A percentile compares a stretch with the other conserved stretches of the same genome.
Evolutionary conservation across 2,329 filamentous ascomycete species (phyloP).

Genomic region (Thermothelomyces thermophilus): DNA sequence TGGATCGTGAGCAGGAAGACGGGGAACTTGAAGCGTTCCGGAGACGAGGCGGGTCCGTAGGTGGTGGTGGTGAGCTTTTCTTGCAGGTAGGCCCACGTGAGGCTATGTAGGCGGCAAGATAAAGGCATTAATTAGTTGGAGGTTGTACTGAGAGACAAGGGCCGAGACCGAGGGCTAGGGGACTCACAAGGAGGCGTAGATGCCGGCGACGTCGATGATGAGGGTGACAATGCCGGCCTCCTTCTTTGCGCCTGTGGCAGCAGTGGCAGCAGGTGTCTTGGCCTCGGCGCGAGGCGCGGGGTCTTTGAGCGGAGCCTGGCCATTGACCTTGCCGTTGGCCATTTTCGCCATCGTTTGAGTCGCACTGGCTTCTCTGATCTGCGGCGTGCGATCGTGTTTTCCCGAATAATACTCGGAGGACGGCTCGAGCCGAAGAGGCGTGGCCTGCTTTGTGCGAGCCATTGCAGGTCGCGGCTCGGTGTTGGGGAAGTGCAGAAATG

Average conservation of each 20-base stretch:
- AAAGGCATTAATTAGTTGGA: not conserved
- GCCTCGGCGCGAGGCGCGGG: no score
- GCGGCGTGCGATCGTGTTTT: constrained; percentile 34
- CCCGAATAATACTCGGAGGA: constrained; percentile 62
- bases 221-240: constrained; percentile 67
- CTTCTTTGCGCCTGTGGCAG: constrained; percentile 26
- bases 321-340: constrained; percentile 24
- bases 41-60: constrained; percentile 52
- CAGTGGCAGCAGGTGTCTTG: not conserved
- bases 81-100: constrained; percentile 95
- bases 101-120: constrained; percentile 40
- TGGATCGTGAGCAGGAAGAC: constrained; percentile 96
- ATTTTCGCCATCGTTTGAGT: constrained; percentile 30
- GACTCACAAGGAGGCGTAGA: constrained; percentile 89
- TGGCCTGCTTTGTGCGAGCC: constrained; percentile 65
- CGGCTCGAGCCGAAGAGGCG: constrained; percentile 56
- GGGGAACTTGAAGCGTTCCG: constrained; percentile 78
- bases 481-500: not conserved
- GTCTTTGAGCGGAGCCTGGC: not conserved
- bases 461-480: constrained; percentile 36
- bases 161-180: not conserved
- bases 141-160: not conserved
- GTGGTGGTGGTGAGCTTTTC: constrained; percentile 93
- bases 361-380: constrained; percentile 7
- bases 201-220: constrained; percentile 82